Percentiles rank a stretch among this genome's conserved stretches.
Evolutionary conservation across 2,329 filamentous ascomycete species (phyloP).

Genomic region (Thelonectria discophora): DNA sequence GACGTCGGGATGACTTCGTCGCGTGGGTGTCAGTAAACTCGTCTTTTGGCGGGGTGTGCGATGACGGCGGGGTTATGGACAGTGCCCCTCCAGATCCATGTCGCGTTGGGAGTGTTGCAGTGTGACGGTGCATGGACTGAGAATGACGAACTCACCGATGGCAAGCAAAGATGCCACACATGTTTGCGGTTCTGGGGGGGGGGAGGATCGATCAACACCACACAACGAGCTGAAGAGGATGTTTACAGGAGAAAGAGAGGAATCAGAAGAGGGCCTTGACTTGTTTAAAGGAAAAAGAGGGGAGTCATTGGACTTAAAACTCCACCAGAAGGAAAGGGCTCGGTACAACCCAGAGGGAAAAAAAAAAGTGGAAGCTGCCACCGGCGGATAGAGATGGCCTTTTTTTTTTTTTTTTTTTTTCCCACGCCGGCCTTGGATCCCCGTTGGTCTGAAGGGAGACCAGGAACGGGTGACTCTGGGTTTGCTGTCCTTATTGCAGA

Average conservation of each 20-base stretch:
- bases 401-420: slow-evolving; percentile 33
- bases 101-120: slow-evolving; percentile 13
- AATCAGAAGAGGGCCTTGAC: slow-evolving; percentile 21
- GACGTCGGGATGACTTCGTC: slow-evolving; percentile 83
- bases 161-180: slow-evolving; percentile 98
- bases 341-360: slow-evolving; percentile 29
- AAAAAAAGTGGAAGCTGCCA: slow-evolving; percentile 38
- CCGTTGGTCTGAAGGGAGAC: background rate
- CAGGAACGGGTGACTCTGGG: slow-evolving; percentile 13
- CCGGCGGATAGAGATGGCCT: slow-evolving; percentile 26
- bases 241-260: slow-evolving; percentile 20
- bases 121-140: slow-evolving; percentile 17
- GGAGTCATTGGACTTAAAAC: slow-evolving; percentile 27
- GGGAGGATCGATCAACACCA: slow-evolving; percentile 9
- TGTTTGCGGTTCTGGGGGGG: slow-evolving; percentile 58
- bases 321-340: slow-evolving; percentile 25
- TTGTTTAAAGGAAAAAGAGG: slow-evolving; percentile 20
- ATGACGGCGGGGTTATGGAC: slow-evolving; percentile 22
- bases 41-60: slow-evolving; percentile 42
- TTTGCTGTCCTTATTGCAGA: slow-evolving; percentile 18
- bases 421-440: slow-evolving; percentile 21
- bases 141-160: slow-evolving; percentile 72
- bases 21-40: slow-evolving; percentile 26
- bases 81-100: slow-evolving; percentile 38
- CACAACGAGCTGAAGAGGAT: background rate